These are phyloP conservation scores for Curvularia sp. DNA, from an alignment of 2,329 filamentous ascomycete genomes.

Conservation along the genomic window DNA sequence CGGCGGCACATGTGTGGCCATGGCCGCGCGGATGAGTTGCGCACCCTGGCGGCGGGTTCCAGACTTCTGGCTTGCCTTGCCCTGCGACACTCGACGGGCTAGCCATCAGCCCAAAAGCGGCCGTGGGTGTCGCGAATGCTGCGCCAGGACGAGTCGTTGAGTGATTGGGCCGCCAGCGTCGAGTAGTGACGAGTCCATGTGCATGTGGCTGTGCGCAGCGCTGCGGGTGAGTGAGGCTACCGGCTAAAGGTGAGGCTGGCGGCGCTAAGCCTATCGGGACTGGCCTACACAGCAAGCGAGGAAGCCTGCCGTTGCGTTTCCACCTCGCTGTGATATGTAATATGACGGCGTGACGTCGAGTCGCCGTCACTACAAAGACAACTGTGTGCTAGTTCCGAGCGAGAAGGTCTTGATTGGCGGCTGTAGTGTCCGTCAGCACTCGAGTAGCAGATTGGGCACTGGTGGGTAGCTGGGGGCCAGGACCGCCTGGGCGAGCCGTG, in stretches of 20 bases:
- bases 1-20: conserved; percentile 13
- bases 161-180: neutral
- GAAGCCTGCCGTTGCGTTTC: neutral
- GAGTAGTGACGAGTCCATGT: conserved; percentile 1
- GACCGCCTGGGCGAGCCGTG: neutral
- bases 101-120: neutral
- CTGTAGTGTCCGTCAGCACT: neutral
- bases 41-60: conserved; percentile 9
- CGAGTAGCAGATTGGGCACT: neutral
- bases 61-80: neutral
- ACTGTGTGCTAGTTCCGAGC: neutral
- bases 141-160: neutral
- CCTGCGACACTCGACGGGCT: neutral
- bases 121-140: neutral
- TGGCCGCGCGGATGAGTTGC: conserved; percentile 3
- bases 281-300: neutral
- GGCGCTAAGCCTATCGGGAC: neutral
- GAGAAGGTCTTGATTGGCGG: neutral
- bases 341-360: neutral
- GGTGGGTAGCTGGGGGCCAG: neutral
- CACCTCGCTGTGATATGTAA: neutral
- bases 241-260: neutral
- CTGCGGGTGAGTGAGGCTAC: no score
- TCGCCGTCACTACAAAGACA: neutral
- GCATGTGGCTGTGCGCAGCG: neutral